Base-by-base conservation (phyloP, 306 rosid genomes). In the Cucumis melo region DNA sequence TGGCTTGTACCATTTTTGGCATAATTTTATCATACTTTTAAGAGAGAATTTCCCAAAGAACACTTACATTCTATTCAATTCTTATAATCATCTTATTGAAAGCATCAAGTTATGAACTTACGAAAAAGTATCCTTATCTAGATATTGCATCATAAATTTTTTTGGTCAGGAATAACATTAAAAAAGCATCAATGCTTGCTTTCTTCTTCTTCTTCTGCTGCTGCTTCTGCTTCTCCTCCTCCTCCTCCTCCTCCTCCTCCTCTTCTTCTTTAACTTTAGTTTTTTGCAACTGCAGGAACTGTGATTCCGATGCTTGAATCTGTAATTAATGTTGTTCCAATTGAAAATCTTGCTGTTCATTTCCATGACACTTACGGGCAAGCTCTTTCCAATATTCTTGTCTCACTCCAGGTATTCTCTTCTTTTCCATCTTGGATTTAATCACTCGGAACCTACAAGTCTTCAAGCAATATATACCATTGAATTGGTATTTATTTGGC, bases 331-430 rank as follows among this genome's bases (percentile, higher is more conserved):
- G 92, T 85, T 73, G 89, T 88, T 74, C 96, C 92, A 0, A 76
- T 72, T 65, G 90, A 91, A 53, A 90, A 79, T 66, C 87, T 93
- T 77, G 94, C 94, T 62, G 98, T 93, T 80, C 98, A 91, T 81
- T 93, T 90, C 80, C 98, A 93, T 36, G 98, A 93, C 80, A 93
- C 97, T 42, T 93, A 93, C n/a, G 98, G 98, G 51, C 98, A 93
- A 84, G 98, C 98, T 23, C 91, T 93, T 79, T 85, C 97, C 79
- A 93, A 91, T 83, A 91, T 82, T 77, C 84, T 91, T 48, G 81
- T 74, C 63, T 93, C 97, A 39, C 90, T 93, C 73, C 98, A 93
- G 96, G 97, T 91, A 78, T 83, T 54, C 80, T 57, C 78, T 36
- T 32, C 14, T 59, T 42, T 46, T 53, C 11, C 9, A 48, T 53